These are phyloP conservation scores for Excoecaria agallocha DNA, from an alignment of 345 rosid genomes.

Conservation along the genomic window DNA sequence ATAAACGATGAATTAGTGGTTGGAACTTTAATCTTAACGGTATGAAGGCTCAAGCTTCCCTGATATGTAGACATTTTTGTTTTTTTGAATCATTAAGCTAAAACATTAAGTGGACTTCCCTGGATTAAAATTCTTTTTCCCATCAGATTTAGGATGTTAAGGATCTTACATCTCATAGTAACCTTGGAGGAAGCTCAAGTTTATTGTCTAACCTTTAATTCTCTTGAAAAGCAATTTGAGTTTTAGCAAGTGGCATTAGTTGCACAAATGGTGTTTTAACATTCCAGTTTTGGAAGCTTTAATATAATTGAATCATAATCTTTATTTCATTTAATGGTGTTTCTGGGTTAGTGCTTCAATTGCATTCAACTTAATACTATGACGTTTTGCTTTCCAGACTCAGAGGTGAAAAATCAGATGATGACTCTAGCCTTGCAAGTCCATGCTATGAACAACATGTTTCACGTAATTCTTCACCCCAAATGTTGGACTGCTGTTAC, in stretches of 20 bases:
- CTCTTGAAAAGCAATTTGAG: constrained; percentile 47
- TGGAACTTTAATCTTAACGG: too few relatives aligned
- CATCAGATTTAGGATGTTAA: constrained; percentile 80
- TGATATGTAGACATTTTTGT: too few relatives aligned
- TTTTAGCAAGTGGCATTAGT: constrained; percentile 29
- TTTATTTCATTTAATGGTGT: constrained; percentile 3
- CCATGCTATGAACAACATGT: constrained; percentile 40
- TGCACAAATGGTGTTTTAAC: constrained; percentile 39
- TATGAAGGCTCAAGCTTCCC: too few relatives aligned
- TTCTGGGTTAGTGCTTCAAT: constrained; percentile 21
- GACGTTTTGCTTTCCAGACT: constrained; percentile 33
- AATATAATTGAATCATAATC: constrained; percentile 10
- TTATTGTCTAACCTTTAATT: constrained; percentile 49
- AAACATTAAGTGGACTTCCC: not conserved
- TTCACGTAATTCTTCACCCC: too few relatives aligned
- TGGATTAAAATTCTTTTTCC: constrained; percentile 9
- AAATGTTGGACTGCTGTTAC: too few relatives aligned
- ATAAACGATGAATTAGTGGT: too few relatives aligned
- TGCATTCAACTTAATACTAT: constrained; percentile 12
- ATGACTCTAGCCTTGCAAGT: constrained; percentile 60
- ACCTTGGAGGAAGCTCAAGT: constrained; percentile 50
- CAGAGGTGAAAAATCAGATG: constrained; percentile 59
- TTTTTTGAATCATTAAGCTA: too few relatives aligned
- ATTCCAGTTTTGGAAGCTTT: constrained; percentile 10
- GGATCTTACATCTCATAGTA: constrained; percentile 48